phyloP scores from a whole-genome alignment of 345 rosid species.

The Luvunga scandens region DNA sequence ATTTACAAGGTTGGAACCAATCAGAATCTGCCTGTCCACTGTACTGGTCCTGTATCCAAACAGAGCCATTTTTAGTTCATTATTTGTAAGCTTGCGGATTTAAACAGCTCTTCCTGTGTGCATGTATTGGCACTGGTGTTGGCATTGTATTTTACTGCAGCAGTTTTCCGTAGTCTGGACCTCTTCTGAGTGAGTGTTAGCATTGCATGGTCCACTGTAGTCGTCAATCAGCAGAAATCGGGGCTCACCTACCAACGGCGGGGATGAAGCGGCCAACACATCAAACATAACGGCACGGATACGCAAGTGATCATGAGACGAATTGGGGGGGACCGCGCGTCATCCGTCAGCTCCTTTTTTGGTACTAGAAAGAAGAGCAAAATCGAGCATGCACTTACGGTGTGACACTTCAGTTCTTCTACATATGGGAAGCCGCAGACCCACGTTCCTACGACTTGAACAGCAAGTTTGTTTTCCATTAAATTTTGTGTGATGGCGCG shows the following conservation, averaged over 20 bases:
- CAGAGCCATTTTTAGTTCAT: background rate
- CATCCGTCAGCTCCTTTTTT: background rate
- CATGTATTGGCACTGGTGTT: background rate
- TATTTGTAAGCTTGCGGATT: background rate
- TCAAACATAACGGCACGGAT: background rate
- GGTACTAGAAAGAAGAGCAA: background rate
- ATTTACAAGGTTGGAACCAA: background rate
- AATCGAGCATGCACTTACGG: background rate
- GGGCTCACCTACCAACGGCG: background rate
- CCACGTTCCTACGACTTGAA: background rate
- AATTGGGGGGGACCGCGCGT: conserved; percentile 10
- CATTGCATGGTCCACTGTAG: background rate
- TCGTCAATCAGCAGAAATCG: background rate
- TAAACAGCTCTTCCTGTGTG: background rate
- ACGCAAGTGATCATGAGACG: background rate
- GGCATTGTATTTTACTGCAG: background rate
- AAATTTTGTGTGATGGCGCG: background rate
- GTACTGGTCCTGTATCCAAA: background rate
- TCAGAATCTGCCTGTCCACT: background rate
- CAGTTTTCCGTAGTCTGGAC: background rate
- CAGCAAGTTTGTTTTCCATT: background rate
- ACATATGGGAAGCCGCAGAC: conserved; percentile 14
- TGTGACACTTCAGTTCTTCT: background rate
- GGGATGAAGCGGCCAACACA: background rate
- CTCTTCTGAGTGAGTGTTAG: background rate